Evolutionary conservation across 257 asterid genomes (phyloP).

Genomic region (Jacaranda mimosifolia): DNA sequence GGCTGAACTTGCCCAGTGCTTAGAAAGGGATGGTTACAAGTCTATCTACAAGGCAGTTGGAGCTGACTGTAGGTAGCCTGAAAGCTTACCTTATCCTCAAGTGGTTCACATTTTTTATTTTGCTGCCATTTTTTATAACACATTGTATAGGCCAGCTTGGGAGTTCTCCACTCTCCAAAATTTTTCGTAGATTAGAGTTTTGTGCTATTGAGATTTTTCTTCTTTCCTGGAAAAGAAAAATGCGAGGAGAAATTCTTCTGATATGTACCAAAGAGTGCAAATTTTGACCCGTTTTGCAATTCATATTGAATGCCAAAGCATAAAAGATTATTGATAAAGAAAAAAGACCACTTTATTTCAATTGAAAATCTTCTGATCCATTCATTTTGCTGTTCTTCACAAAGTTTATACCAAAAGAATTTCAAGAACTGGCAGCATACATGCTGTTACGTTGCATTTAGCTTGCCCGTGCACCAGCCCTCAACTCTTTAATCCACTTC

Average conservation of each 20-base stretch:
- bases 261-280: neutral
- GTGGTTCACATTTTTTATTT: neutral
- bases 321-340: neutral
- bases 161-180: neutral
- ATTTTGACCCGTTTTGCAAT: conserved; percentile 6
- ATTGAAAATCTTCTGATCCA: neutral
- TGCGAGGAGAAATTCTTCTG: neutral
- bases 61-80: conserved; percentile 77
- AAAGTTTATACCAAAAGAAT: neutral
- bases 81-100: conserved; percentile 13
- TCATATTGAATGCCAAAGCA: neutral
- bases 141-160: conserved; percentile 32
- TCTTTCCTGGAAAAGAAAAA: neutral
- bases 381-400: neutral
- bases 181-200: conserved; percentile 16
- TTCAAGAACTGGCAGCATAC: conserved; percentile 2
- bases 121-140: conserved; percentile 34
- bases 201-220: neutral
- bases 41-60: conserved; percentile 86
- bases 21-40: conserved; percentile 88
- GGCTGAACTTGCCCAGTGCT: conserved; percentile 87
- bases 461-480: neutral
- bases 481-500: neutral
- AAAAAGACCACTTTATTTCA: neutral
- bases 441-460: neutral